Conservation (phyloP, 805 yeast species). For the Henningerozyma blattae region DNA sequence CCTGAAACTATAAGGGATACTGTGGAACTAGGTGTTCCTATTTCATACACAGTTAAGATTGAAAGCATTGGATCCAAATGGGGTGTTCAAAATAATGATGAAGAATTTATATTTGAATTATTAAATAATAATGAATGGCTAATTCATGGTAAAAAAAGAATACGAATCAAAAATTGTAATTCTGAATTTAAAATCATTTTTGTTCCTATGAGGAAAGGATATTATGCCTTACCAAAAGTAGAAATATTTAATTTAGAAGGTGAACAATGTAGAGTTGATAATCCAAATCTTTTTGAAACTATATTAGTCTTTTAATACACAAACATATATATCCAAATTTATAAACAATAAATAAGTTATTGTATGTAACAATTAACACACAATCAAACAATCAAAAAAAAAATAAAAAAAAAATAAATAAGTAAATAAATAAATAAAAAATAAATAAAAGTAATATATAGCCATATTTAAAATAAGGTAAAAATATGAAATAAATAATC, state of each 20-base stretch:
- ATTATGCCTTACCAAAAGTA: conserved; percentile 53
- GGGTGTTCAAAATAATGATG: conserved; percentile 3
- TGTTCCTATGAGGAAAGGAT: conserved; percentile 70
- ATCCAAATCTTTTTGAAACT: conserved; percentile 56
- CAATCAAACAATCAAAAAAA: too few species aligned
- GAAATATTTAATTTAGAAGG: conserved; percentile 30
- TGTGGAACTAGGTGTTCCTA: conserved; percentile 12
- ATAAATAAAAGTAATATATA: too few species aligned
- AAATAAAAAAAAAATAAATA: too few species aligned
- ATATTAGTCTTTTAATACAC: conserved; percentile 56
- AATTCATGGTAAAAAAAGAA: conserved; percentile 56
- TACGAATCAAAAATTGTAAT: conserved; percentile 32
- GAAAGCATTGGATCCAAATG: conserved; percentile 13
- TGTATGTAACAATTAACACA: too few species aligned
- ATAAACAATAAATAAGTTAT: too few species aligned
- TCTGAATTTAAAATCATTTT: conserved; percentile 32
- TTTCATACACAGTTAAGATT: conserved; percentile 9
- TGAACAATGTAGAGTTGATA: conserved; percentile 44
- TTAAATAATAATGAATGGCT: conserved; percentile 63
- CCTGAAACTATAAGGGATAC: not conserved
- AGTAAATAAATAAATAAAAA: too few species aligned
- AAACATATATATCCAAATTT: too few species aligned
- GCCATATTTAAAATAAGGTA: too few species aligned
- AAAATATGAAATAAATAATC: too few species aligned
- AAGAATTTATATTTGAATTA: conserved; percentile 34